Evolutionary conservation across 768 basidiomycete genomes (phyloP).

Genomic region (Lactarius sp.): DNA sequence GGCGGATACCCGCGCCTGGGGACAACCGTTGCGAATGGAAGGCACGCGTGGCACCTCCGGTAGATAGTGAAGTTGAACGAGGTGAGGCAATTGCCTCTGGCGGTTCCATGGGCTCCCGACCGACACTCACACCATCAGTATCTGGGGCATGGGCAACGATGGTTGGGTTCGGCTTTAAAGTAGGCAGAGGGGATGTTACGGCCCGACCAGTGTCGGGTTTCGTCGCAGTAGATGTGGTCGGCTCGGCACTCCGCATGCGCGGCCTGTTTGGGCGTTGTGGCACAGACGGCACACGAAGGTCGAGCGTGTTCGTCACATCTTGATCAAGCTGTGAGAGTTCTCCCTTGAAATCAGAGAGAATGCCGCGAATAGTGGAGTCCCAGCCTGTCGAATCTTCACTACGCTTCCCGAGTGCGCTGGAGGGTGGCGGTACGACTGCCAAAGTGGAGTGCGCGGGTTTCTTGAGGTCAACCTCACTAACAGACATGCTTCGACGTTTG

Average conservation of each 20-base stretch:
- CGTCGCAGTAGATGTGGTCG: not conserved
- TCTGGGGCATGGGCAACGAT: slow-evolving; percentile 22
- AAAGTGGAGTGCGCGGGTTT: slow-evolving; percentile 38
- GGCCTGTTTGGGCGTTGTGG: slow-evolving; percentile 31
- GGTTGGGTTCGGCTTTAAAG: slow-evolving; percentile 13
- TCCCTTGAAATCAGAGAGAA: slow-evolving; percentile 70
- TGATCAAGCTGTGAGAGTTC: slow-evolving; percentile 52
- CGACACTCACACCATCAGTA: slow-evolving; percentile 1
- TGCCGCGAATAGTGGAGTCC: slow-evolving; percentile 51
- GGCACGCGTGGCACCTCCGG: slow-evolving; percentile 24
- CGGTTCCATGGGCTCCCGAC: slow-evolving; percentile 1
- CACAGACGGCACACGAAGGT: slow-evolving; percentile 61
- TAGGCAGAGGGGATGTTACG: slow-evolving; percentile 11
- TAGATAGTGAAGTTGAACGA: not conserved
- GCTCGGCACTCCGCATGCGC: slow-evolving; percentile 29
- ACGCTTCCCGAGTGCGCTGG: slow-evolving; percentile 37
- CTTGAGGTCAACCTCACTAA: slow-evolving; percentile 34
- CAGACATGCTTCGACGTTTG: slow-evolving; percentile 34
- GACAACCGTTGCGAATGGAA: slow-evolving; percentile 15
- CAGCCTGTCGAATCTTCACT: slow-evolving; percentile 34
- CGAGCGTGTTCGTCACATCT: slow-evolving; percentile 50
- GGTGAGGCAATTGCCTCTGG: not conserved
- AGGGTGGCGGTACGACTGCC: slow-evolving; percentile 36
- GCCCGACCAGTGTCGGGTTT: not conserved
- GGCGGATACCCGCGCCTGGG: slow-evolving; percentile 26